These are phyloP conservation scores for Boletus albobrunnescens DNA, from an alignment of 1,284 basidiomycete species.

Conservation along the genomic window DNA sequence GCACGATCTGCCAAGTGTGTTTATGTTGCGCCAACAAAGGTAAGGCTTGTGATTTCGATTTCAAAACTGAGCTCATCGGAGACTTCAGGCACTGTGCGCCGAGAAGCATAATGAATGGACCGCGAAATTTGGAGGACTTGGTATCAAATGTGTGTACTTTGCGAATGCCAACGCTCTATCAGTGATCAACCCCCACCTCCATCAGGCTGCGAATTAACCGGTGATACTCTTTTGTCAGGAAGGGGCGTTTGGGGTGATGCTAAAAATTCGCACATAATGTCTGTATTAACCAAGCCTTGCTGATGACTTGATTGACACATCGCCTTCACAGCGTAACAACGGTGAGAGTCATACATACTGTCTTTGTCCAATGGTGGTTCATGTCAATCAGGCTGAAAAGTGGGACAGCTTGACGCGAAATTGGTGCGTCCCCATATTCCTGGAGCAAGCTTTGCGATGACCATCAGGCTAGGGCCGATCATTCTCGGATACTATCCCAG, in stretches of 20 bases:
- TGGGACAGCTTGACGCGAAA: slow-evolving; percentile 89
- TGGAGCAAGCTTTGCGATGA: slow-evolving; percentile 10
- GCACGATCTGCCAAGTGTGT: slow-evolving; percentile 63
- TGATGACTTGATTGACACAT: slow-evolving; percentile 7
- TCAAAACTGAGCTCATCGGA: background rate
- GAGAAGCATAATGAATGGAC: slow-evolving; percentile 87
- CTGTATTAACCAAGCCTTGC: slow-evolving; percentile 12
- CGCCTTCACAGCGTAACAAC: slow-evolving; percentile 62
- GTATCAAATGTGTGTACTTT: slow-evolving; percentile 59
- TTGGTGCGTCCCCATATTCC: slow-evolving; percentile 49
- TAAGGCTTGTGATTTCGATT: slow-evolving; percentile 25
- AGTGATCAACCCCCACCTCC: background rate
- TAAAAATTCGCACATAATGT: slow-evolving; percentile 76
- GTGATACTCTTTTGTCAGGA: slow-evolving; percentile 72
- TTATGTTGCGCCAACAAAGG: slow-evolving; percentile 95
- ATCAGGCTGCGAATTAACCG: slow-evolving; percentile 85
- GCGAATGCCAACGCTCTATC: background rate
- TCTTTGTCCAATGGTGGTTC: slow-evolving; percentile 4
- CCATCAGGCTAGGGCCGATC: slow-evolving; percentile 50
- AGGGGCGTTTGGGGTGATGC: slow-evolving; percentile 68
- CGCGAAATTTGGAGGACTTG: slow-evolving; percentile 70
- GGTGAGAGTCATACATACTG: slow-evolving; percentile 38
- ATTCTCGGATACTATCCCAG: slow-evolving; percentile 61
- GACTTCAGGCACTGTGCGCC: slow-evolving; percentile 73
- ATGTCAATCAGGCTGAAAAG: slow-evolving; percentile 74